These are phyloP conservation scores for Rugonectria rugulosa DNA, from an alignment of 2,329 filamentous ascomycete genomes.

Conservation along the genomic window DNA sequence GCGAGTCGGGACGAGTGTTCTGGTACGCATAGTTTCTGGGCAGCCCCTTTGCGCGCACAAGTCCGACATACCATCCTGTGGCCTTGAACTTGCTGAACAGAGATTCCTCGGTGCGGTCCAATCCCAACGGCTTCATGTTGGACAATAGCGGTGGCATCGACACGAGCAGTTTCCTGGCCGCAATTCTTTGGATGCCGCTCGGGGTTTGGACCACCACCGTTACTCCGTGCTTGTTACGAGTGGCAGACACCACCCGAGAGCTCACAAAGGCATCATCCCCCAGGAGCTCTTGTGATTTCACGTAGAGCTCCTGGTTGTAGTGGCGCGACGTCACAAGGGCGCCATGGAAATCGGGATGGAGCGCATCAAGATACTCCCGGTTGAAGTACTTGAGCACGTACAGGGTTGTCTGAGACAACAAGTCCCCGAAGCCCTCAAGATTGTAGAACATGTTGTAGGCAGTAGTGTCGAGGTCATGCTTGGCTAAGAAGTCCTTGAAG, in stretches of 20 bases:
- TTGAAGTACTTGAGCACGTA: constrained; percentile 28
- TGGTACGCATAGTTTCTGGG: constrained; percentile 25
- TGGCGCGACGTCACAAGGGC: constrained; percentile 24
- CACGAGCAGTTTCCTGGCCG: constrained; percentile 22
- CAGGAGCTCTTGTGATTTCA: constrained; percentile 15
- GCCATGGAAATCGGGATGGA: constrained; percentile 22
- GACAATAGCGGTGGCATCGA: constrained; percentile 18
- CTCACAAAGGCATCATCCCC: constrained; percentile 19
- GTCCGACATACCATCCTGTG: constrained; percentile 29
- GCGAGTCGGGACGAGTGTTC: constrained; percentile 25
- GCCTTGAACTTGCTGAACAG: constrained; percentile 23
- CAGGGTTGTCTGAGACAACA: constrained; percentile 25
- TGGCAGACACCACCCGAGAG: constrained; percentile 16
- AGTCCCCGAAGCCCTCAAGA: constrained; percentile 26
- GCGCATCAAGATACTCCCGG: constrained; percentile 18
- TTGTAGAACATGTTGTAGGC: constrained; percentile 29
- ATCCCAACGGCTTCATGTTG: constrained; percentile 21
- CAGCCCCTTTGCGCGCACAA: constrained; percentile 20
- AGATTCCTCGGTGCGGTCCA: constrained; percentile 13
- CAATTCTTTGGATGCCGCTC: constrained; percentile 8
- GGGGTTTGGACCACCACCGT: constrained; percentile 15
- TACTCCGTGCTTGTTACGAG: constrained; percentile 17
- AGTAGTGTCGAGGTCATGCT: constrained; percentile 19
- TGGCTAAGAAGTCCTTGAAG: constrained; percentile 23
- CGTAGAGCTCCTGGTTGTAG: constrained; percentile 29